These are phyloP conservation scores for Aspergillus novoparasiticus DNA, from an alignment of 2,329 filamentous ascomycete species.

Conservation along the genomic window DNA sequence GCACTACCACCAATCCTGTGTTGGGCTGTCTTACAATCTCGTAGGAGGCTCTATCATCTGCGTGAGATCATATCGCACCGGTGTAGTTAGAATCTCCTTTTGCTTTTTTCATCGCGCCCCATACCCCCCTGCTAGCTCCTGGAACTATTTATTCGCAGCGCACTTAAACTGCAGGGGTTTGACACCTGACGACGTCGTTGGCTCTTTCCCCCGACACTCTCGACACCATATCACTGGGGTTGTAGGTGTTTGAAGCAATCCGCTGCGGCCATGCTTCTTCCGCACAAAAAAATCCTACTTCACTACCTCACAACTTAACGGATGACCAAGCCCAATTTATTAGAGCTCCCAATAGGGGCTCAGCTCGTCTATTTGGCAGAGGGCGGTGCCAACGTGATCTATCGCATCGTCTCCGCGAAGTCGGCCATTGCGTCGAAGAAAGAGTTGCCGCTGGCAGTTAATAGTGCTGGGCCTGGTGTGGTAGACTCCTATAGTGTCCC, in stretches of 20 bases:
- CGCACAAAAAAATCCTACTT: conserved; percentile 9
- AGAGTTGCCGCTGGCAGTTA: conserved; percentile 19
- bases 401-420: conserved; percentile 54
- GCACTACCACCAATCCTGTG: conserved; percentile 1
- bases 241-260: conserved; percentile 8
- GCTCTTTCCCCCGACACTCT: neutral
- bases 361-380: conserved; percentile 59
- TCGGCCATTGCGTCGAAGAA: conserved; percentile 30
- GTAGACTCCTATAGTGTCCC: conserved; percentile 23
- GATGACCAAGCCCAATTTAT: conserved; percentile 36
- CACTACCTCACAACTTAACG: conserved; percentile 19
- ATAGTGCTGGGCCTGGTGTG: conserved; percentile 15
- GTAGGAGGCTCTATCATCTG: conserved; percentile 12
- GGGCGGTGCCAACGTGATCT: conserved; percentile 77
- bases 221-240: conserved; percentile 10
- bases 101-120: conserved; percentile 2
- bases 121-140: conserved; percentile 8
- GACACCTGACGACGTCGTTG: neutral
- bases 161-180: neutral
- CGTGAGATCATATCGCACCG: conserved; percentile 17
- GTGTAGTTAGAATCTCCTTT: conserved; percentile 12
- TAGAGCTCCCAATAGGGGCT: conserved; percentile 39
- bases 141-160: conserved; percentile 16
- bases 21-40: conserved; percentile 13
- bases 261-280: conserved; percentile 22